Conservation (phyloP, 2,329 filamentous ascomycete genomes). For the Diaporthe ampelina region DNA sequence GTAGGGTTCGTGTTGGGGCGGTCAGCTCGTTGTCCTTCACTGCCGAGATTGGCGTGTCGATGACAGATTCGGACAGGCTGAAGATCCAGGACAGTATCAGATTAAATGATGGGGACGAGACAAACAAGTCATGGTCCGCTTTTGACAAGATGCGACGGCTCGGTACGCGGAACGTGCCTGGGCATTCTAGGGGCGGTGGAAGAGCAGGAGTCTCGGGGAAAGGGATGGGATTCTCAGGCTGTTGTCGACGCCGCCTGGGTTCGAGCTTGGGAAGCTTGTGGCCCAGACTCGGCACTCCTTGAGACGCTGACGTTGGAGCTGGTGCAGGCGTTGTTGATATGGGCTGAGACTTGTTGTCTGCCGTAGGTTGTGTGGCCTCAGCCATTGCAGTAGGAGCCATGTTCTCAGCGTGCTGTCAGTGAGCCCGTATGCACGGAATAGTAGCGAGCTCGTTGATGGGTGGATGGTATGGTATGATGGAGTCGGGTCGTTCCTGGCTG, state of each 20-base stretch:
- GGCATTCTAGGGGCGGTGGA: conserved; percentile 72
- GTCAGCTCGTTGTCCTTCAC: conserved; percentile 70
- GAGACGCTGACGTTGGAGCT: conserved; percentile 17
- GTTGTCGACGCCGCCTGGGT: conserved; percentile 69
- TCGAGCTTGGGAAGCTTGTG: conserved; percentile 76
- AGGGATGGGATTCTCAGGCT: conserved; percentile 69
- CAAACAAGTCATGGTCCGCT: conserved; percentile 85
- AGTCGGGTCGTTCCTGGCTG: conserved; percentile 1
- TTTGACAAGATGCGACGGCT: conserved; percentile 84
- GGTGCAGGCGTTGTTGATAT: conserved; percentile 40
- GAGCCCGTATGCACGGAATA: background rate
- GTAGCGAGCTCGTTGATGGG: conserved; percentile 1
- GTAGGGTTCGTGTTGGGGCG: conserved; percentile 71
- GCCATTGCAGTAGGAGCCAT: conserved; percentile 5
- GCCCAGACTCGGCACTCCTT: conserved; percentile 63
- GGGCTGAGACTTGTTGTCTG: background rate
- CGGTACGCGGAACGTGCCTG: conserved; percentile 75
- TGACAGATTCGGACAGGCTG: conserved; percentile 84
- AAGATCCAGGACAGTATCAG: conserved; percentile 90
- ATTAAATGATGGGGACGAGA: conserved; percentile 80
- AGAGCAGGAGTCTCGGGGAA: conserved; percentile 83
- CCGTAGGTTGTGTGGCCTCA: background rate
- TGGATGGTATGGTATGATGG: conserved; percentile 15
- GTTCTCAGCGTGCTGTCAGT: background rate
- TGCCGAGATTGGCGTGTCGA: conserved; percentile 76